Evolutionary conservation across 148 eudicot genomes (phyloP), one percentile per base, ranked within the genome.

Genomic region (Chenopodium quinoa): DNA sequence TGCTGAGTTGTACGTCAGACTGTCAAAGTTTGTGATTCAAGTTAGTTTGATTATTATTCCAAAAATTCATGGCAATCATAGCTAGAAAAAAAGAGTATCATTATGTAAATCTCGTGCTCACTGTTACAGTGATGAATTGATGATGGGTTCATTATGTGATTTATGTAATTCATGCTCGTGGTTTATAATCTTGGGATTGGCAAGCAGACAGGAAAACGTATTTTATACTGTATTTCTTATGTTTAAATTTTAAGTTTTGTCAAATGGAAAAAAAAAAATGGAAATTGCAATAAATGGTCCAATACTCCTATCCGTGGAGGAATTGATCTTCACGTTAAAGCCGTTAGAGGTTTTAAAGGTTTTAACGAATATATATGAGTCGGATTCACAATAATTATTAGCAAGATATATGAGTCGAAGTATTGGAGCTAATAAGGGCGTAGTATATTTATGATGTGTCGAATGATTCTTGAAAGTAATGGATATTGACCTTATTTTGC

Each of bases 111-210:
- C 50, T 20, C 20, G 23, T 71, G 71, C 19, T 16, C 16, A 29
- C 71, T 67, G 37, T 67, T 29, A 67, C 37, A 27, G 19, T 11
- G 32, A 34, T 66, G 34, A 66, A 27, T 7, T 11, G 32, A 34
- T 66, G 34, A 66, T 66, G 71, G 31, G 16, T 66, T 66, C 71
- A 78, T 78, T 52, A 79, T 80, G 77, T 62, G 67, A 80, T 80
- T 60, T 11, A 79, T 54, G 63, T 52, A 62, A 34, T 65, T 31
- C 46, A 72, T 80, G 22, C 19, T 56, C 62, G 17, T 56, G 62
- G 62, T 22, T 19, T 14, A 19, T 14, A 62, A 14, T 80, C 37
- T 73, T 62, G 71, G 82, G 60, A 78, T 71, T 80, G 17, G 56
- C 27, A 73, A 80, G 34, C 11, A 80, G 20, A n/a, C 76, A 71